Evolutionary conservation across 345 rosid species (phyloP), one percentile per base, ranked within the genome.

Genomic region (Cardiospermum halicacabum): DNA sequence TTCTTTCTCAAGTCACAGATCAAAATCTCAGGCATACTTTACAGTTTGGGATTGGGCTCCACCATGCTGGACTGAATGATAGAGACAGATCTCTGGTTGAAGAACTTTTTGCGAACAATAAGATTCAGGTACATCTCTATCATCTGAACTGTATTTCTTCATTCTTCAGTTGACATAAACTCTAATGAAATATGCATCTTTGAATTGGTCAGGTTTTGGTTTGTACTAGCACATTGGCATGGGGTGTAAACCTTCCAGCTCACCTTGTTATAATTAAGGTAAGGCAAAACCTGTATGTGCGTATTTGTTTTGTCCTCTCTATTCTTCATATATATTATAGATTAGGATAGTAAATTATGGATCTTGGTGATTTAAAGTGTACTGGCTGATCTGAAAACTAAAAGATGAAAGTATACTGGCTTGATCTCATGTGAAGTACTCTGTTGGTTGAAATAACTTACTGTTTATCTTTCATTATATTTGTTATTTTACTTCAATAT

Each of bases 221-320:
- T 69, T 88, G 94, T 71, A 93, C 98, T 64, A 93, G 97, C 78
- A 93, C 98, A 26, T 76, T 90, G 67, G 97, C 98, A 37, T 93
- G 98, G 97, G 98, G 97, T 57, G 97, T 93, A 71, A 93, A 93
- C 71, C 85, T 90, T 72, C 98, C 98, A 49, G 98, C 98, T 60
- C 96, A 93, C 83, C 80, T 93, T 69, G 98, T 93, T 69, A 93
- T 93, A 68, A 90, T 90, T 73, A 93, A 93, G 97, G 98, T 93
- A 67, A 66, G 74, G 16, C 11, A 40, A 56, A 71, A 30, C 48
- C 58, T 32, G 34, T 45, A 48, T 70, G 54, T n/a, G 26, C 68
- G 48, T 58, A 40, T 40, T 36, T 49, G 55, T 36, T 60, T 21
- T 62, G 67, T 53, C 0, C 22, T 36, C 56, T 62, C 15, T 7